Evolutionary conservation across 148 eudicot species (phyloP).

Genomic region (Rhododendron williamsianum): DNA sequence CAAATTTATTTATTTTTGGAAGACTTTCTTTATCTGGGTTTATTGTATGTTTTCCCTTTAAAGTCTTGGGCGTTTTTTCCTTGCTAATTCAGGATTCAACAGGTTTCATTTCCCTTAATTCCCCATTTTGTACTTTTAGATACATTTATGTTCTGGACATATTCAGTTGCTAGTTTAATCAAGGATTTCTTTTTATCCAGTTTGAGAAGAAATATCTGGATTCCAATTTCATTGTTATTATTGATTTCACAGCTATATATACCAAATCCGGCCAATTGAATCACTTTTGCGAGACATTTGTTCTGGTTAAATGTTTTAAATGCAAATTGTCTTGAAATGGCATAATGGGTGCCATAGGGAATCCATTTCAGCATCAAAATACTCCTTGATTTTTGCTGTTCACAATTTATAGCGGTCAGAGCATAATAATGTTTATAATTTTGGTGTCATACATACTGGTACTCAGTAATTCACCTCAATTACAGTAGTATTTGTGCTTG

Average conservation of each 20-base stretch:
- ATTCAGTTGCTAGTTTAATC: not conserved
- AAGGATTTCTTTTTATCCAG: not conserved
- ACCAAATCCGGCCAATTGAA: not conserved
- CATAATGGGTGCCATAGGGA: not conserved
- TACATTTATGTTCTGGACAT: not conserved
- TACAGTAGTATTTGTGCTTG: not conserved
- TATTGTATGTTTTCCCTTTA: not conserved
- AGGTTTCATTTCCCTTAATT: not conserved
- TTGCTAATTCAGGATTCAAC: not conserved
- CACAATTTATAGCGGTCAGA: not conserved
- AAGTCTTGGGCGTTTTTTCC: too few species aligned
- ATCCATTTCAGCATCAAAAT: not conserved
- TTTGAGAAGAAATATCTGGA: not conserved
- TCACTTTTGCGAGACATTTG: not conserved
- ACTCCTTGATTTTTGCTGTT: not conserved
- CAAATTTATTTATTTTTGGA: not conserved
- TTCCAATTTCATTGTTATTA: not conserved
- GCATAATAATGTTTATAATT: not conserved
- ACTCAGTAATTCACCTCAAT: not conserved
- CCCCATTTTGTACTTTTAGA: not conserved
- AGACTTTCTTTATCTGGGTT: slow-evolving; percentile 3
- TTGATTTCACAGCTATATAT: not conserved
- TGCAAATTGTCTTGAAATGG: not conserved
- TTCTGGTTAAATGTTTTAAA: not conserved
- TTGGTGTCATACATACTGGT: not conserved